These are phyloP conservation scores for Erythrobasidium yunnanense DNA, from an alignment of 768 basidiomycete species.

Conservation along the genomic window DNA sequence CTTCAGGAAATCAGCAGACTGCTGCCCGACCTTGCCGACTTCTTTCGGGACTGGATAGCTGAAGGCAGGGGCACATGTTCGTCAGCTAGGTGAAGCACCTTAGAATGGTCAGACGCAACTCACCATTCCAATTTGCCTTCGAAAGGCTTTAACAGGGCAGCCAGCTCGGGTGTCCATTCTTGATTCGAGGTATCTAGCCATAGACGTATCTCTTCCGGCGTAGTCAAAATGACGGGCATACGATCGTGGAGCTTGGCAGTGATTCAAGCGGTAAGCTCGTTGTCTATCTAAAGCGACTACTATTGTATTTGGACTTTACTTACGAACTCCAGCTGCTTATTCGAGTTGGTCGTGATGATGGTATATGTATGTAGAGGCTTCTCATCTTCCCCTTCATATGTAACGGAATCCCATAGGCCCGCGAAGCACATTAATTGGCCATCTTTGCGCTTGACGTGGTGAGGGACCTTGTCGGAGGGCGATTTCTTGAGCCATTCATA, in stretches of 20 bases:
- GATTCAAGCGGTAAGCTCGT: background rate
- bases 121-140: conserved; percentile 62
- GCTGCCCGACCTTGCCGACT: conserved; percentile 76
- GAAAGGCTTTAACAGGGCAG: conserved; percentile 54
- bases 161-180: conserved; percentile 55
- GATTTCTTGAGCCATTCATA: conserved; percentile 83
- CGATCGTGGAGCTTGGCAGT: conserved; percentile 64
- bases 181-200: conserved; percentile 77
- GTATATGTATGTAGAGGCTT: conserved; percentile 66
- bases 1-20: conserved; percentile 64
- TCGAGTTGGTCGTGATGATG: conserved; percentile 72
- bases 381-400: conserved; percentile 38
- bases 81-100: background rate
- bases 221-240: conserved; percentile 60
- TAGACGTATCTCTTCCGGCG: conserved; percentile 50
- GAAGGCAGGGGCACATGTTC: background rate
- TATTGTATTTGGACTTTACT: background rate
- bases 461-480: conserved; percentile 64
- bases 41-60: conserved; percentile 84
- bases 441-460: conserved; percentile 64
- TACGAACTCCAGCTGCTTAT: conserved; percentile 55
- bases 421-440: conserved; percentile 65
- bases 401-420: conserved; percentile 66
- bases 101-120: conserved; percentile 34
- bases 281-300: background rate